Evolutionary conservation across 129 eudicot species (phyloP), one percentile per base, ranked within the genome.

Genomic region (Ambrosia trifida): DNA sequence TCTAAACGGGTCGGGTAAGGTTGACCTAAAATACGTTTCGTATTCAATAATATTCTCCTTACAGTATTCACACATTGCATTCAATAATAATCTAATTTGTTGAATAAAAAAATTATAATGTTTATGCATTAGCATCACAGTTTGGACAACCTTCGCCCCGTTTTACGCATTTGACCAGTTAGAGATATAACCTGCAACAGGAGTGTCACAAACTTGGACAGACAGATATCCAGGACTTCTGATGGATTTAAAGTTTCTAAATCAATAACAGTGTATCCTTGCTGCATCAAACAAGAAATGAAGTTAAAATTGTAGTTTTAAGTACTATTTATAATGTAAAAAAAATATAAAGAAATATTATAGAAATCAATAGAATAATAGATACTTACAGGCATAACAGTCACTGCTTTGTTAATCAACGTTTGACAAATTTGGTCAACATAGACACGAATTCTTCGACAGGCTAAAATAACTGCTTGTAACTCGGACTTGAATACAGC

Each of bases 231-330:
- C 59, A 49, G 74, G 31, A 80, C 69, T 69, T 88, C 71, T 54
- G 69, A 79, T 32, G 91, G 79, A 63, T 73, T 82, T 67, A 90
- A 79, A 44, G 58, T 73, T 78, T 35, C 74, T 43, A 88, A 68
- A 84, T 90, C 88, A 69, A 95, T 72, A 73, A 84, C 74, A 36
- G 83, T 87, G 62, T 95, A 90, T 46, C 99, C 99, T 63, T 83
- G 82, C 99, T 95, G 94, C 91, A 83, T 51, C 63, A 70, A 60
- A 20, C 59, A 13, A 60, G 20, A 19, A 65, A 33, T 40, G 57
- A 36, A 72, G 70, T 33, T 44, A 46, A 35, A 6, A 12, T 61
- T 57, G 33, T 32, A 54, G 33, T 64, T 40, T 33, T 35, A 51
- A 58, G 43, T 31, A 74, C 5, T 51, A 2, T 4, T 35, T 31